Evolutionary conservation across 164 flowering plant genomes (phyloP).

Genomic region (Liquidambar formosana): DNA sequence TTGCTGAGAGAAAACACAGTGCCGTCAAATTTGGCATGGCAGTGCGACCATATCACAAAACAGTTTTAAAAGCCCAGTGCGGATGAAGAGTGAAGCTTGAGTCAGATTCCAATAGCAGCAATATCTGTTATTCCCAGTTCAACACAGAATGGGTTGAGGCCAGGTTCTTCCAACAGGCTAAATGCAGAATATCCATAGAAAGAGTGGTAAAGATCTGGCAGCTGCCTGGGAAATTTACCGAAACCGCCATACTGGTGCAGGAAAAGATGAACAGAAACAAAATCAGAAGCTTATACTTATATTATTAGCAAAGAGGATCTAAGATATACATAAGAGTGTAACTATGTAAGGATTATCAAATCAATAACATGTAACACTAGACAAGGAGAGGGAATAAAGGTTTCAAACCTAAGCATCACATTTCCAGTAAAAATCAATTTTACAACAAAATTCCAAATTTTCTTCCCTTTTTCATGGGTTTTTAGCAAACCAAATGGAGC

Average conservation of each 20-base stretch:
- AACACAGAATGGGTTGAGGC: constrained; percentile 49
- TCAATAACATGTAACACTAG: too few relatives aligned
- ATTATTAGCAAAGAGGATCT: neutral
- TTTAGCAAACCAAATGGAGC: neutral
- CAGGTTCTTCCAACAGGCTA: constrained; percentile 78
- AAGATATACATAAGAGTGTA: neutral
- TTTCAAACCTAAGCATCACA: neutral
- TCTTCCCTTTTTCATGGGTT: neutral
- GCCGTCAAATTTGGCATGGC: neutral
- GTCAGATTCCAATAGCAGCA: constrained; percentile 43
- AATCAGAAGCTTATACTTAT: neutral
- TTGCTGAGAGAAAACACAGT: neutral
- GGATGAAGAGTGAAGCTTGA: neutral
- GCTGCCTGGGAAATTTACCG: constrained; percentile 69
- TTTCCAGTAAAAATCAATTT: neutral
- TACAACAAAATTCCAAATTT: neutral
- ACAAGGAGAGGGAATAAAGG: neutral
- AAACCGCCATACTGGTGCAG: constrained; percentile 85
- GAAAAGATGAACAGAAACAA: constrained; percentile 3
- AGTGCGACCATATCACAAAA: neutral
- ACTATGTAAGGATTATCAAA: neutral
- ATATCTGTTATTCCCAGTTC: constrained; percentile 67
- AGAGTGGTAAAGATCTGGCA: constrained; percentile 90
- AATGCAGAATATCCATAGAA: constrained; percentile 83
- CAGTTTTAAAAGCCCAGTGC: neutral